These are phyloP conservation scores for Trametes villosa DNA, from an alignment of 768 basidiomycete genomes.

Conservation along the genomic window DNA sequence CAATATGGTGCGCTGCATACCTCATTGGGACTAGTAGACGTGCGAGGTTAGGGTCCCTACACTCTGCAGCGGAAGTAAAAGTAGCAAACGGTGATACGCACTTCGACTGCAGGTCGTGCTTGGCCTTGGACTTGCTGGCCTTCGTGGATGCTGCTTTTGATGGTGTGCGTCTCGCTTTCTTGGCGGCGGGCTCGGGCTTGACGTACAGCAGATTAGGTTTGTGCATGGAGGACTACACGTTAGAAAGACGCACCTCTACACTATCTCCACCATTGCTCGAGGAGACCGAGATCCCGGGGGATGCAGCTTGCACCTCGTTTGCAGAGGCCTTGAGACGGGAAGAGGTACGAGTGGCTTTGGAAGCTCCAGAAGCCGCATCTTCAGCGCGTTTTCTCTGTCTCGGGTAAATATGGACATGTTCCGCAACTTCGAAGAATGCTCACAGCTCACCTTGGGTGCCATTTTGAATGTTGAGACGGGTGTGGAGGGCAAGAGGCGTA, in stretches of 20 bases:
- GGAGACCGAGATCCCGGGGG: background rate
- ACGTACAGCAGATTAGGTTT: background rate
- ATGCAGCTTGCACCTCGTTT: background rate
- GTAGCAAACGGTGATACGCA: background rate
- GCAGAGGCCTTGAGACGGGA: conserved; percentile 22
- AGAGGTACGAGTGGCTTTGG: conserved; percentile 28
- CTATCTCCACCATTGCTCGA: background rate
- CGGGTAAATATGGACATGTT: no score
- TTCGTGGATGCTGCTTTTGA: conserved; percentile 15
- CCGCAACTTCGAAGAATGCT: no score
- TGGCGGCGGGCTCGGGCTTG: conserved; percentile 23
- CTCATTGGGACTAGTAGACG: conserved; percentile 16
- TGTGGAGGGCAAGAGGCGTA: background rate
- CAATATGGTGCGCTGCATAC: conserved; percentile 15
- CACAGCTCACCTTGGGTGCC: conserved; percentile 31
- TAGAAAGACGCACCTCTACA: conserved; percentile 4
- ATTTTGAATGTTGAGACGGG: conserved; percentile 5
- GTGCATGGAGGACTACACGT: background rate
- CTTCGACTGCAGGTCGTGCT: background rate
- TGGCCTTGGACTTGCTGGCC: conserved; percentile 10
- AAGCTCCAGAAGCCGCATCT: conserved; percentile 14
- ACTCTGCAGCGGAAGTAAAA: background rate
- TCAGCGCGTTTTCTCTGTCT: conserved; percentile 62
- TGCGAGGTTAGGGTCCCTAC: conserved; percentile 23
- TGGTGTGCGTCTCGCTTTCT: conserved; percentile 25